These are phyloP conservation scores for Eutypella sp. DNA, from an alignment of 2,329 filamentous ascomycete genomes.

Conservation along the genomic window DNA sequence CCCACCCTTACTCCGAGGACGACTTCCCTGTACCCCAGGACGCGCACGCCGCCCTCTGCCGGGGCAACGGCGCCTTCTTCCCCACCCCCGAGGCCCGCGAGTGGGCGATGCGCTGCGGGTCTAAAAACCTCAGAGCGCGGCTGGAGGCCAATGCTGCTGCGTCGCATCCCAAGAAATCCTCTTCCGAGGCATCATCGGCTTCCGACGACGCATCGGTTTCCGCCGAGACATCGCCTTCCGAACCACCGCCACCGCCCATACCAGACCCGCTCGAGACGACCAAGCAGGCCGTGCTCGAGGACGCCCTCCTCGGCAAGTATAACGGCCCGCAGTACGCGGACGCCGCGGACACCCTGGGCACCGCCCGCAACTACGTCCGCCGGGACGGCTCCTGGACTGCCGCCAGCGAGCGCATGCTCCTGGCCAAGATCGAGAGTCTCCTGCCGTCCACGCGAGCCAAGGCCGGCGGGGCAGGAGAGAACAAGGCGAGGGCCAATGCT, in stretches of 20 bases:
- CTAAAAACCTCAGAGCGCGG: no score
- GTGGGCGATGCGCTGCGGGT: conserved; percentile 14
- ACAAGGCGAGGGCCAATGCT: conserved; percentile 8
- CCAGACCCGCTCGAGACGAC: conserved; percentile 14
- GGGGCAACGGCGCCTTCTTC: conserved; percentile 33
- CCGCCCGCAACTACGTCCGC: conserved; percentile 31
- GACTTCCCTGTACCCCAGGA: conserved; percentile 16
- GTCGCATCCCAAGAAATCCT: no score
- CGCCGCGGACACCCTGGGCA: conserved; percentile 21
- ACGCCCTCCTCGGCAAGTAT: conserved; percentile 34
- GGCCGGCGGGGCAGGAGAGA: not conserved
- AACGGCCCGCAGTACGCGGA: conserved; percentile 25
- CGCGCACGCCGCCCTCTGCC: conserved; percentile 15
- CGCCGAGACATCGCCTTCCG: no score
- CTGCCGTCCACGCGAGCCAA: conserved; percentile 12
- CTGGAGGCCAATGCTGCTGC: no score
- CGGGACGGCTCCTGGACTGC: conserved; percentile 28
- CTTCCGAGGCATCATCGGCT: no score
- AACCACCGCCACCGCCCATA: no score
- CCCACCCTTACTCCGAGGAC: conserved; percentile 25
- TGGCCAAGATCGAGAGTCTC: conserved; percentile 23
- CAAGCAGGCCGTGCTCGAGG: conserved; percentile 30
- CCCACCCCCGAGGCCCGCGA: conserved; percentile 28
- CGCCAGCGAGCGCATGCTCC: conserved; percentile 16
- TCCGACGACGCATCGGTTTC: no score